Percentiles rank a stretch among this genome's conserved stretches.
These are phyloP conservation scores for Allium sativum DNA, from an alignment of 106 monocot species.

Conservation along the genomic window DNA sequence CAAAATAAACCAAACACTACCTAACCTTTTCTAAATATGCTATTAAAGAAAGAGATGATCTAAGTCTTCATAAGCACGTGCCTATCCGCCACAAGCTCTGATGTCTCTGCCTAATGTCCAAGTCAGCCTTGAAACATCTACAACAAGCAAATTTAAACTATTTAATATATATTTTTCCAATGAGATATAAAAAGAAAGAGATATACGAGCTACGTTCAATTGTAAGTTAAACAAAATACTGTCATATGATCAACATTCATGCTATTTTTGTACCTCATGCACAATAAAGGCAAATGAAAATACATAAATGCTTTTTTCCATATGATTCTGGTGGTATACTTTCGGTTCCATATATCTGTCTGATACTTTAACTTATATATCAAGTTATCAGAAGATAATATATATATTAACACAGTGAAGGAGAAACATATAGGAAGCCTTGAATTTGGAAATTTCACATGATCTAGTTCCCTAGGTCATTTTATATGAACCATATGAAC, in stretches of 20 bases:
- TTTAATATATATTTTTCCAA: neutral
- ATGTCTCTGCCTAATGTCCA: constrained; percentile 9
- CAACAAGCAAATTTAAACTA: neutral
- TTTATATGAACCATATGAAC: constrained; percentile 17
- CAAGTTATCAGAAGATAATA: neutral
- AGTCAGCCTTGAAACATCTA: constrained; percentile 15
- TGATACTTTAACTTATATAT: neutral
- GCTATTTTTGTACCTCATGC: constrained; percentile 10
- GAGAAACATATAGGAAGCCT: neutral
- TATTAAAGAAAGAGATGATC: constrained; percentile 15
- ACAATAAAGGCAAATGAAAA: constrained; percentile 19
- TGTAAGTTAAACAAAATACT: too few species aligned
- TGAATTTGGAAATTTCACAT: constrained; percentile 6
- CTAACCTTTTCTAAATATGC: constrained; percentile 12
- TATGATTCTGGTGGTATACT: constrained; percentile 18
- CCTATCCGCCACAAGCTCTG: constrained; percentile 13
- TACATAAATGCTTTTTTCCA: constrained; percentile 15
- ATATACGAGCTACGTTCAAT: too few species aligned
- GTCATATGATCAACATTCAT: neutral
- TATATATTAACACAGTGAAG: neutral
- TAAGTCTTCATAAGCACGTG: constrained; percentile 15
- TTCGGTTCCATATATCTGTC: constrained; percentile 23
- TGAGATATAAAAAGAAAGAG: neutral
- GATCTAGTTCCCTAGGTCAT: constrained; percentile 21
- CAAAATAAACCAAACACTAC: too few species aligned